A percentile compares a stretch with the other conserved stretches of the same genome.
Conservation (phyloP, 2,329 filamentous ascomycete genomes). For the Exophiala phaeomuriformis region DNA sequence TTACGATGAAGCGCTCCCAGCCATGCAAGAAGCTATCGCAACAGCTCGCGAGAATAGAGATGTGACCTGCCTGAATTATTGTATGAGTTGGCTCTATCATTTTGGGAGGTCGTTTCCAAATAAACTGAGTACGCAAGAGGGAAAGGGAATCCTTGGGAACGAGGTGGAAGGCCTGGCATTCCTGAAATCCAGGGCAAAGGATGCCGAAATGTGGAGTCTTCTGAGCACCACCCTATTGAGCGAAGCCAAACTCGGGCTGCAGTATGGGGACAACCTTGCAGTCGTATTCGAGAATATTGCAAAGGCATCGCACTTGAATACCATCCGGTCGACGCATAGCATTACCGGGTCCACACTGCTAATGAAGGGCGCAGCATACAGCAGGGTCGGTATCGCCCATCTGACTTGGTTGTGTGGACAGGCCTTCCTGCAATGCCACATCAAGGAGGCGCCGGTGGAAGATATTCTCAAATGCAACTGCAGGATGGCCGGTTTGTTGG, state of each 20-base stretch:
- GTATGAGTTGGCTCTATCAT: constrained; percentile 91
- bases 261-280: constrained; percentile 54
- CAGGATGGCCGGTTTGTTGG: constrained; percentile 59
- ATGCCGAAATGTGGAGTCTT: constrained; percentile 76
- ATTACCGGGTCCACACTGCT: constrained; percentile 69
- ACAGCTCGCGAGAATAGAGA: constrained; percentile 93
- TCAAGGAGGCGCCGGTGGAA: constrained; percentile 58
- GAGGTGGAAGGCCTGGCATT: constrained; percentile 77
- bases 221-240: constrained; percentile 76
- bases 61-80: constrained; percentile 86
- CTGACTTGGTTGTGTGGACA: constrained; percentile 56
- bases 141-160: constrained; percentile 65
- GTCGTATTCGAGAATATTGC: constrained; percentile 67
- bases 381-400: constrained; percentile 59
- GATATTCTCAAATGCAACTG: constrained; percentile 71
- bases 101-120: constrained; percentile 79
- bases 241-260: constrained; percentile 73
- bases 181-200: constrained; percentile 76
- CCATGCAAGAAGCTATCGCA: constrained; percentile 90
- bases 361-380: constrained; percentile 66
- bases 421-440: constrained; percentile 67
- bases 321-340: constrained; percentile 65
- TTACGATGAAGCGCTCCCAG: constrained; percentile 78
- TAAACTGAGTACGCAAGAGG: constrained; percentile 62
- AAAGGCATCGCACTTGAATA: constrained; percentile 73